These are phyloP conservation scores for Lojkania enalia DNA, from an alignment of 2,329 filamentous ascomycete genomes.

Conservation along the genomic window DNA sequence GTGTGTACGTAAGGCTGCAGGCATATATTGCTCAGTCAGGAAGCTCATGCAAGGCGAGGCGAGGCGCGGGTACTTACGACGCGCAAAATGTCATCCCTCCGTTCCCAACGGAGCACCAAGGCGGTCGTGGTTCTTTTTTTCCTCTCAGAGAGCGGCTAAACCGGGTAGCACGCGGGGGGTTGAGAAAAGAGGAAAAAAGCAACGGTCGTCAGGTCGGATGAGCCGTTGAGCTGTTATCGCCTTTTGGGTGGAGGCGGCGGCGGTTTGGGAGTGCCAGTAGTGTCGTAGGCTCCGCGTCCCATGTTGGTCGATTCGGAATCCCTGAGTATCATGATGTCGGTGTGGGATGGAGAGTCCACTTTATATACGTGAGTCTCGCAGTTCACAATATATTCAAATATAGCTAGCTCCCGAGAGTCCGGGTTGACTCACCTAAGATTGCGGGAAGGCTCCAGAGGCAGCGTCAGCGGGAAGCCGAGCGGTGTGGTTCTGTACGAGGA, in stretches of 20 bases:
- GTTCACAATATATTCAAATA: not conserved
- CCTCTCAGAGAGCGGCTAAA: constrained; percentile 2
- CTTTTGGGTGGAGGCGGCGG: constrained; percentile 47
- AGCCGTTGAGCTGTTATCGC: constrained; percentile 30
- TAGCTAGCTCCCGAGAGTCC: constrained; percentile 9
- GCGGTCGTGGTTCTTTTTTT: constrained; percentile 8
- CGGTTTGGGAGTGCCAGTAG: constrained; percentile 53
- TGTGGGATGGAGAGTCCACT: constrained; percentile 27
- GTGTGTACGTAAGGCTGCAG: constrained; percentile 30
- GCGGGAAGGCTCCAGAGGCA: constrained; percentile 16
- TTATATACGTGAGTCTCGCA: constrained; percentile 37
- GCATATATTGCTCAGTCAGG: constrained; percentile 32
- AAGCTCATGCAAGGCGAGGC: constrained; percentile 32
- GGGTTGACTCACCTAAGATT: constrained; percentile 26
- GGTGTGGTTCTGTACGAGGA: constrained; percentile 18
- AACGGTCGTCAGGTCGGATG: constrained; percentile 4
- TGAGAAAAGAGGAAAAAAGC: constrained; percentile 12
- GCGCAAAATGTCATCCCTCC: constrained; percentile 36
- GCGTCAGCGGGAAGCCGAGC: constrained; percentile 30
- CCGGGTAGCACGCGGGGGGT: constrained; percentile 12
- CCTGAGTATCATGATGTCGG: constrained; percentile 47
- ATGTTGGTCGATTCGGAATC: constrained; percentile 50
- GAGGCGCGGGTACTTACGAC: constrained; percentile 37
- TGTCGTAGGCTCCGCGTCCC: constrained; percentile 55
- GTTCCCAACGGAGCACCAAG: constrained; percentile 33